Percentiles rank a stretch among this genome's conserved stretches.
phyloP scores from a whole-genome alignment of 495 filamentous ascomycete species.

The Aspergillus hancockii region DNA sequence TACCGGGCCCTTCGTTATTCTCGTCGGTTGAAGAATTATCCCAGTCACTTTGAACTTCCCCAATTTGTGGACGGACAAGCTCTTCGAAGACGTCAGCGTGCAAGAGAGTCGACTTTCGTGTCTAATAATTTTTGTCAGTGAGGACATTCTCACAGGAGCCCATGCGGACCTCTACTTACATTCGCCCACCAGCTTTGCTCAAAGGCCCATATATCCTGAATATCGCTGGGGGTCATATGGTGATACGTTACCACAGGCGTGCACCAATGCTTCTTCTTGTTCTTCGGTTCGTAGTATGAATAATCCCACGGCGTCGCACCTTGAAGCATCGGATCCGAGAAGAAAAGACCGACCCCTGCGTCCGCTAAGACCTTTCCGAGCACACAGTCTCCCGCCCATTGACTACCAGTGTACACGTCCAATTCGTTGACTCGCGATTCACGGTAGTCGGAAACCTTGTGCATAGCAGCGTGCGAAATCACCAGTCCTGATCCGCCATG shows the following conservation, averaged over 20 bases:
- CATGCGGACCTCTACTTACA: not conserved
- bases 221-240: conserved; percentile 47
- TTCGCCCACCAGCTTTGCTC: conserved; percentile 39
- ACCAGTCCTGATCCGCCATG: conserved; percentile 69
- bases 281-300: conserved; percentile 38
- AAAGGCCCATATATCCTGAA: conserved; percentile 38
- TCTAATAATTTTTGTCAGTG: not conserved
- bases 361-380: conserved; percentile 45
- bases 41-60: conserved; percentile 29
- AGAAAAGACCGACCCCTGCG: conserved; percentile 33
- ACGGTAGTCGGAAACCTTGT: conserved; percentile 25
- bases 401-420: conserved; percentile 26
- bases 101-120: not conserved
- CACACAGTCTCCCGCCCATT: conserved; percentile 48
- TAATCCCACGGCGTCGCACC: conserved; percentile 37
- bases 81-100: conserved; percentile 16
- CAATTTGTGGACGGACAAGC: conserved; percentile 6
- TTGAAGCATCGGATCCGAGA: conserved; percentile 41
- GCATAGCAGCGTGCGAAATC: conserved; percentile 41
- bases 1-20: conserved; percentile 4
- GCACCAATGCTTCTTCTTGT: conserved; percentile 46
- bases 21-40: conserved; percentile 28
- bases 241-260: conserved; percentile 49
- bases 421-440: conserved; percentile 20
- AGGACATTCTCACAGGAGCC: not conserved